Evolutionary conservation across 352 stramenopile species (phyloP).

Genomic region (Phytophthora constricta): DNA sequence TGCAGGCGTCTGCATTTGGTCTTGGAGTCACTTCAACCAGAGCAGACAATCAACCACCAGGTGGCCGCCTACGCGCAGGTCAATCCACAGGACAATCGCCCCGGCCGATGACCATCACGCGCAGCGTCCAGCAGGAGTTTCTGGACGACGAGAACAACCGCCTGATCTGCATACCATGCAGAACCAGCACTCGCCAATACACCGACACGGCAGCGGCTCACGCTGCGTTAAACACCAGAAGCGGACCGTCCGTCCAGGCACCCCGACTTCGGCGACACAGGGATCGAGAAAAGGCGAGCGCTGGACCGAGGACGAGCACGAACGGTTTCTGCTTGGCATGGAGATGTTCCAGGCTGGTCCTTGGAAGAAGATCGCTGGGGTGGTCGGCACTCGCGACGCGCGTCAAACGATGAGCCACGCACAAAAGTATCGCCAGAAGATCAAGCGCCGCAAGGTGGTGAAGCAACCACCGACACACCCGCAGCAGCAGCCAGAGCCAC

Average conservation of each 20-base stretch:
- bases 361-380: slow-evolving; percentile 53
- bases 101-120: slow-evolving; percentile 47
- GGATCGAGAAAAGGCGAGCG: slow-evolving; percentile 39
- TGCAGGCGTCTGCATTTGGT: neutral
- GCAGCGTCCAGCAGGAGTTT: slow-evolving; percentile 41
- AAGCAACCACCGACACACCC: neutral
- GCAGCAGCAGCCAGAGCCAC: neutral
- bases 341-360: slow-evolving; percentile 53
- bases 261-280: slow-evolving; percentile 9
- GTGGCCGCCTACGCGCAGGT: too few species aligned
- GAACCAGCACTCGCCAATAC: slow-evolving; percentile 5
- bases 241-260: neutral
- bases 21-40: neutral
- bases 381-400: slow-evolving; percentile 53
- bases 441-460: slow-evolving; percentile 42
- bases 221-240: neutral
- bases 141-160: slow-evolving; percentile 43
- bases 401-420: slow-evolving; percentile 66
- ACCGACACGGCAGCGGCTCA: neutral
- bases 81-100: neutral
- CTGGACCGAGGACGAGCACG: slow-evolving; percentile 60
- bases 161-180: slow-evolving; percentile 40
- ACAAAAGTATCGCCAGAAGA: slow-evolving; percentile 65
- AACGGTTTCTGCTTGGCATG: slow-evolving; percentile 53
- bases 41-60: slow-evolving; percentile 15